Evolutionary conservation across 169 alveolate species (phyloP).

Genomic region (Plasmodium vivax): DNA sequence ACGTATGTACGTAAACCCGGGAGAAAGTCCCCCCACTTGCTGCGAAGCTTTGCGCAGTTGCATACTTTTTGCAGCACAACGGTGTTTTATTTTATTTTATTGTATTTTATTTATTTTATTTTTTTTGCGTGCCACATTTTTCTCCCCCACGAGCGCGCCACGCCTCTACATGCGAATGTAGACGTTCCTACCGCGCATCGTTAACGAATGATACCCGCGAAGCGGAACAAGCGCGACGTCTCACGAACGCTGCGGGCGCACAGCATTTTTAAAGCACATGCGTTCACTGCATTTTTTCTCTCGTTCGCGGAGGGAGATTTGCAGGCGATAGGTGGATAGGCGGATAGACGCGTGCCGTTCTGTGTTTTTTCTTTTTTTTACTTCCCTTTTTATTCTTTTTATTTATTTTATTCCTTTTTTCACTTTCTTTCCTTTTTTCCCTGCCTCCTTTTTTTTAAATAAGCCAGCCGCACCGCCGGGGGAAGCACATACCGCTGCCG

Average conservation of each 20-base stretch:
- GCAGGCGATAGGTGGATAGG: too few species aligned
- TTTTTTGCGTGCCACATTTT: not conserved
- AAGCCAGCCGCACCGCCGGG: not conserved
- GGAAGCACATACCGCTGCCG: not conserved
- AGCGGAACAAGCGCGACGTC: not conserved
- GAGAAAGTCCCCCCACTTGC: not conserved
- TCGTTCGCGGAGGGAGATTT: not conserved
- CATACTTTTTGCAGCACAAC: not conserved
- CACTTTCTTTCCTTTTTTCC: not conserved
- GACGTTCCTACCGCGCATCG: not conserved
- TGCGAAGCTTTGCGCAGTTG: not conserved
- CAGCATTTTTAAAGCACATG: not conserved
- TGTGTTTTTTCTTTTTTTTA: not conserved
- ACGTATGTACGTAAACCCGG: not conserved
- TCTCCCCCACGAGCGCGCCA: not conserved
- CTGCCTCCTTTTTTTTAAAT: not conserved
- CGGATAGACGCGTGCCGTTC: not conserved
- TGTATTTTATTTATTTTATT: not conserved
- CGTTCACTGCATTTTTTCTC: not conserved
- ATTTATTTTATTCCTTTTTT: too few species aligned
- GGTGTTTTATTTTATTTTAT: not conserved
- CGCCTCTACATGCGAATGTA: not conserved
- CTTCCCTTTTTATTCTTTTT: too few species aligned
- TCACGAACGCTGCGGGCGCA: not conserved
- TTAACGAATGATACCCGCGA: not conserved